Percentiles rank a stretch among this genome's conserved stretches.
Evolutionary conservation across 2,329 filamentous ascomycete genomes (phyloP).

Genomic region (Aaosphaeria pasadenensis): DNA sequence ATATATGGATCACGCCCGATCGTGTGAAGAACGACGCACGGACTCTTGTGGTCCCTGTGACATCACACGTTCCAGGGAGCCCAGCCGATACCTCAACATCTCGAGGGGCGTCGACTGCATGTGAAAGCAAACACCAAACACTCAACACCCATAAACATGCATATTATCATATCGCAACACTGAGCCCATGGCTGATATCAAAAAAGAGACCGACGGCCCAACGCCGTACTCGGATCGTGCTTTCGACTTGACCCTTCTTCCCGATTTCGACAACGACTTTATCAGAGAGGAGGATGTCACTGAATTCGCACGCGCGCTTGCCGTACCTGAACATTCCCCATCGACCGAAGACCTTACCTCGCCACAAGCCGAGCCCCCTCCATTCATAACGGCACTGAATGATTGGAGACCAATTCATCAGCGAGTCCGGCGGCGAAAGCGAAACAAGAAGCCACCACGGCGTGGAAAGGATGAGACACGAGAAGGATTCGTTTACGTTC

Average conservation of each 20-base stretch:
- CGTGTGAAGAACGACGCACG: too few relatives aligned
- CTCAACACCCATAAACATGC: not conserved
- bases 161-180: not conserved
- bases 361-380: conserved; percentile 39
- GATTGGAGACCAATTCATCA: conserved; percentile 92
- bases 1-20: too few relatives aligned
- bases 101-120: not conserved
- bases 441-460: conserved; percentile 37
- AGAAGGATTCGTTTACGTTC: conserved; percentile 84
- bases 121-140: not conserved
- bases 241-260: conserved; percentile 68
- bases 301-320: conserved; percentile 76
- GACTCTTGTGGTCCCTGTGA: too few relatives aligned
- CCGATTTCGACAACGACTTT: conserved; percentile 80
- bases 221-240: conserved; percentile 62
- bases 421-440: conserved; percentile 53
- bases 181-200: conserved; percentile 42
- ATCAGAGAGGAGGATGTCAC: conserved; percentile 68
- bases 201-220: conserved; percentile 48
- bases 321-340: conserved; percentile 73
- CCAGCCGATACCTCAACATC: too few relatives aligned
- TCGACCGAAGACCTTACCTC: conserved; percentile 54
- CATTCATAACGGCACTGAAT: conserved; percentile 85
- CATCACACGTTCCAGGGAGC: too few relatives aligned
- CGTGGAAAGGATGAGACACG: conserved; percentile 80